These are phyloP conservation scores for Arthrobotrys entomopaga DNA, from an alignment of 2,329 filamentous ascomycete genomes.

Conservation along the genomic window DNA sequence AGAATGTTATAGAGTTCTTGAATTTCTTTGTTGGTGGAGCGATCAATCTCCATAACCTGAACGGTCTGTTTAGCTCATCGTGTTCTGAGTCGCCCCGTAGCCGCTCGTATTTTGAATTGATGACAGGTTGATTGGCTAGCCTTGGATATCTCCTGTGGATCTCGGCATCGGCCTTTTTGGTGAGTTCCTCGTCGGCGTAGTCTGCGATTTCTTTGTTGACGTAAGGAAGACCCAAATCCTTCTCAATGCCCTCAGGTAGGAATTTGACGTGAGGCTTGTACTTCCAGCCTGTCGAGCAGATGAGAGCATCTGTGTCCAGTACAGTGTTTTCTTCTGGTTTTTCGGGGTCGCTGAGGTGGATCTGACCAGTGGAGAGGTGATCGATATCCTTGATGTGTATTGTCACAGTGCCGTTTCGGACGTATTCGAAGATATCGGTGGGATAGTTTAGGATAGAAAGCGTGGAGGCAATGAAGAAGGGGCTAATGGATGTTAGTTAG, in stretches of 20 bases:
- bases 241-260: conserved; percentile 65
- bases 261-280: conserved; percentile 67
- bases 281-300: conserved; percentile 71
- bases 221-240: conserved; percentile 67
- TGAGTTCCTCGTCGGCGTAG: conserved; percentile 62
- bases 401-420: conserved; percentile 67
- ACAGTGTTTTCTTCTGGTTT: conserved; percentile 62
- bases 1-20: conserved; percentile 63
- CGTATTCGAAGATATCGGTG: conserved; percentile 69
- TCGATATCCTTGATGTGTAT: conserved; percentile 68
- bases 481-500: conserved; percentile 28
- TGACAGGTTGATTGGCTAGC: conserved; percentile 67
- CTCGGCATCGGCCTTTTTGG: conserved; percentile 66
- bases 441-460: conserved; percentile 72
- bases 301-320: conserved; percentile 67
- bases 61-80: conserved; percentile 47
- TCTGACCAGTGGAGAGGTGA: conserved; percentile 63
- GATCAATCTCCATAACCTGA: conserved; percentile 51
- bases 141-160: conserved; percentile 67
- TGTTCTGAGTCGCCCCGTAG: conserved; percentile 58
- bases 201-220: conserved; percentile 56
- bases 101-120: conserved; percentile 65
- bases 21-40: conserved; percentile 44
- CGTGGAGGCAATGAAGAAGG: conserved; percentile 68
- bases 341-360: conserved; percentile 64